These are phyloP conservation scores for Lathyrus sativus DNA, from an alignment of 306 rosid genomes.

Conservation along the genomic window DNA sequence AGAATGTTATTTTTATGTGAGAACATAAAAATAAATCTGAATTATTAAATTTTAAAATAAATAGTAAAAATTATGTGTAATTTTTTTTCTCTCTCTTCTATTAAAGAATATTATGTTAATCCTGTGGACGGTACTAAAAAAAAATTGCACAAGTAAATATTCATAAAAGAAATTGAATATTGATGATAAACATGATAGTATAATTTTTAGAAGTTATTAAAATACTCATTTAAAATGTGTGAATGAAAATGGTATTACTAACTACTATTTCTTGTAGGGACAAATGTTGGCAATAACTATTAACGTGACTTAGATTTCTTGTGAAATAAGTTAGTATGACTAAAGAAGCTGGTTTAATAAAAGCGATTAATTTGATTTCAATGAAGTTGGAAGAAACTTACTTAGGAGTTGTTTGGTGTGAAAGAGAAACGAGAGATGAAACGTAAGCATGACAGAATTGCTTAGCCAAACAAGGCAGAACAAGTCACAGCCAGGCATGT, in stretches of 20 bases:
- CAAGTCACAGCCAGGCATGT: neutral
- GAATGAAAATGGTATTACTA: neutral
- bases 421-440: slow-evolving; percentile 23
- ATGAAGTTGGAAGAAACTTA: slow-evolving; percentile 6
- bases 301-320: slow-evolving; percentile 40
- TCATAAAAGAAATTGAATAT: too few species aligned
- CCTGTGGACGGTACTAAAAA: too few species aligned
- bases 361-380: slow-evolving; percentile 24
- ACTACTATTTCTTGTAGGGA: slow-evolving; percentile 2
- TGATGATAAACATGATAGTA: neutral
- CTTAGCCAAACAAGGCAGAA: slow-evolving; percentile 40
- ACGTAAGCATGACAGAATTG: slow-evolving; percentile 57
- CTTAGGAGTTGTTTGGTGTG: slow-evolving; percentile 48
- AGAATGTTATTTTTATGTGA: too few species aligned
- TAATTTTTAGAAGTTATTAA: neutral
- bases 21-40: too few species aligned
- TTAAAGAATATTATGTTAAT: too few species aligned
- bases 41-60: too few species aligned
- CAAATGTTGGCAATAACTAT: neutral
- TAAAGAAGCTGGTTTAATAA: slow-evolving; percentile 28
- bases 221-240: slow-evolving; percentile 6
- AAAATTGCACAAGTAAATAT: too few species aligned
- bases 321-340: slow-evolving; percentile 38
- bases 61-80: too few species aligned
- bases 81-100: too few species aligned